Percentiles rank a stretch among this genome's conserved stretches.
phyloP scores from a whole-genome alignment of 495 filamentous ascomycete species.

The Mycothermus thermophilus region DNA sequence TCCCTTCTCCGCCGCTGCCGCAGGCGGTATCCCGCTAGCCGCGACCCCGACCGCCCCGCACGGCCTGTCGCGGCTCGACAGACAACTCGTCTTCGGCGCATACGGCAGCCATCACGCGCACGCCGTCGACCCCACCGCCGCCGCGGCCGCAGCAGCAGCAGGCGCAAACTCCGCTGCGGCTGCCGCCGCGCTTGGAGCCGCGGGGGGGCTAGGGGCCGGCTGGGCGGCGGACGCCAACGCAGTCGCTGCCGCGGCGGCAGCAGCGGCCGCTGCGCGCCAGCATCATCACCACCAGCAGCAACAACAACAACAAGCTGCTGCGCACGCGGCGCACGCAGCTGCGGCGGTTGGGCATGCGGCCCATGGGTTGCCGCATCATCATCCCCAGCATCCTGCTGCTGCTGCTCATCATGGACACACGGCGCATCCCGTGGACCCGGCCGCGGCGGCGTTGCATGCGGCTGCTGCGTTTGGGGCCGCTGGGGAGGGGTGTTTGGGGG shows the following conservation, averaged over 20 bases:
- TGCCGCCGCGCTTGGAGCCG: not conserved
- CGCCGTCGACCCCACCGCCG: slow-evolving; percentile 9
- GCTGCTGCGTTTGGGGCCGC: no score
- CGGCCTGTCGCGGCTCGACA: slow-evolving; percentile 49
- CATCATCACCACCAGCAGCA: not conserved
- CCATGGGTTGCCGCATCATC: not conserved
- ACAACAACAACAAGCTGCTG: no score
- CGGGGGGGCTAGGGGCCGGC: slow-evolving; percentile 1
- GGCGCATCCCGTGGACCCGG: no score
- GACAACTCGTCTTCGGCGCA: slow-evolving; percentile 65
- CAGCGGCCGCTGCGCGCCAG: not conserved
- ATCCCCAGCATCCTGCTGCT: no score
- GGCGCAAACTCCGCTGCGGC: not conserved
- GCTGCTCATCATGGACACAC: no score
- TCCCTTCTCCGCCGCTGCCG: slow-evolving; percentile 26
- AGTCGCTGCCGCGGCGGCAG: no score
- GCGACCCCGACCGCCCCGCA: slow-evolving; percentile 16
- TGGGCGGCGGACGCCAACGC: slow-evolving; percentile 1
- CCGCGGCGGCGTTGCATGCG: slow-evolving; percentile 17
- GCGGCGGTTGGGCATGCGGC: not conserved
- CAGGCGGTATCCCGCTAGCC: slow-evolving; percentile 21
- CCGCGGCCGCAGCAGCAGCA: no score
- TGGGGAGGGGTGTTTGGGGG: no score
- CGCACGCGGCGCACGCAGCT: not conserved
- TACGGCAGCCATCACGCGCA: slow-evolving; percentile 38